Conservation (phyloP, 1,139 yeast genomes). For the Candida dubliniensis region DNA sequence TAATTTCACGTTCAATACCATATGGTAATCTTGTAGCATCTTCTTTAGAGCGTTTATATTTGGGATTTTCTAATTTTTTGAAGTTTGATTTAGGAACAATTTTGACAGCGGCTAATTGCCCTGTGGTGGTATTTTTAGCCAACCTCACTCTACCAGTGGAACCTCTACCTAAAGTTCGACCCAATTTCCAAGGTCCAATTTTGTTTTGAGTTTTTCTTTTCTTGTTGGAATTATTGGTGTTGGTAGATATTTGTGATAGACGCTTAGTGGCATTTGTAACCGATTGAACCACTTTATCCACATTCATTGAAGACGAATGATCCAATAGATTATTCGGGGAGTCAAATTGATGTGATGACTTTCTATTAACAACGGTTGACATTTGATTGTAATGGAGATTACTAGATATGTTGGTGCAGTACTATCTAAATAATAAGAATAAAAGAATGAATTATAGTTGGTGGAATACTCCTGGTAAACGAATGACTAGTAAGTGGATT, state of each 20-base stretch:
- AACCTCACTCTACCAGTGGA: conserved; percentile 91
- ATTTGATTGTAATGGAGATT: background rate
- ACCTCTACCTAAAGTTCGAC: conserved; percentile 92
- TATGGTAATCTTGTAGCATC: conserved; percentile 72
- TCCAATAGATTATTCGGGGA: conserved; percentile 5
- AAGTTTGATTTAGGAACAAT: conserved; percentile 83
- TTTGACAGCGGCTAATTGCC: conserved; percentile 93
- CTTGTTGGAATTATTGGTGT: conserved; percentile 46
- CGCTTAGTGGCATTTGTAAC: conserved; percentile 66
- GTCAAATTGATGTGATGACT: conserved; percentile 7
- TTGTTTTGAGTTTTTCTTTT: conserved; percentile 64
- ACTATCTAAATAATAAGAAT: background rate
- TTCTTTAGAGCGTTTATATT: conserved; percentile 35
- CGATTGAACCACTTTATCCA: conserved; percentile 50
- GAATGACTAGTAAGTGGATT: conserved; percentile 2
- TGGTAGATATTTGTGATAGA: conserved; percentile 63
- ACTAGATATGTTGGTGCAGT: background rate
- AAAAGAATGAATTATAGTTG: conserved; percentile 11
- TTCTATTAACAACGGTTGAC: conserved; percentile 8
- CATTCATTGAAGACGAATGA: conserved; percentile 31
- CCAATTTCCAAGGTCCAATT: conserved; percentile 96
- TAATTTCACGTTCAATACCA: conserved; percentile 95
- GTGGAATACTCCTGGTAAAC: conserved; percentile 3
- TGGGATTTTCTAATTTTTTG: conserved; percentile 55
- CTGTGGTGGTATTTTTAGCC: conserved; percentile 82